Conservation (phyloP, 2,329 filamentous ascomycete species). For the Lachnellula occidentalis region DNA sequence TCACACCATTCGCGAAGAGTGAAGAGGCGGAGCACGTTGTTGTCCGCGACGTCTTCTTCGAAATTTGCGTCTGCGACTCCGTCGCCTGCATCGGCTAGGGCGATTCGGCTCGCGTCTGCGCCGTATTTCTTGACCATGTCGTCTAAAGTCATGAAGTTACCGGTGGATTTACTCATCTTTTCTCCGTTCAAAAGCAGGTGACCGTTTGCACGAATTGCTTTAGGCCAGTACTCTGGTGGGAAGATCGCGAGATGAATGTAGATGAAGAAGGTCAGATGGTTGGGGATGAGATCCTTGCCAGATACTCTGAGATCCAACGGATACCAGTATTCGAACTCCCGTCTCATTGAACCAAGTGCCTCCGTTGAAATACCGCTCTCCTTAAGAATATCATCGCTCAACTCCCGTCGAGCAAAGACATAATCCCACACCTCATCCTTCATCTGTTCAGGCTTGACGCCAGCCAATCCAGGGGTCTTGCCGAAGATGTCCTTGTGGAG, state of each 20-base stretch:
- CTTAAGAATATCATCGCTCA: constrained; percentile 57
- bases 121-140: constrained; percentile 89
- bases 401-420: constrained; percentile 72
- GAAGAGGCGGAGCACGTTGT: constrained; percentile 79
- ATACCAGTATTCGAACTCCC: constrained; percentile 97
- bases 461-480: constrained; percentile 58
- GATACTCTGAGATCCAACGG: constrained; percentile 82
- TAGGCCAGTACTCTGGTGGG: constrained; percentile 82
- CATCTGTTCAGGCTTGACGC: constrained; percentile 79
- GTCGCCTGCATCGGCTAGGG: constrained; percentile 90
- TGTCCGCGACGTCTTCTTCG: constrained; percentile 90
- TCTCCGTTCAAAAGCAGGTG: constrained; percentile 92
- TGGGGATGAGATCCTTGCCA: constrained; percentile 89
- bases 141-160: constrained; percentile 90
- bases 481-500: constrained; percentile 87
- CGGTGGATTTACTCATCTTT: constrained; percentile 98
- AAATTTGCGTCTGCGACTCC: constrained; percentile 96
- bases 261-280: constrained; percentile 92
- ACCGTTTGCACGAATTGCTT: constrained; percentile 80
- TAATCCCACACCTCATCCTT: constrained; percentile 96
- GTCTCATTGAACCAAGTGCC: constrained; percentile 71
- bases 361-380: constrained; percentile 68
- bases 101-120: constrained; percentile 85
- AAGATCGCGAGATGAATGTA: constrained; percentile 93
- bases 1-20: constrained; percentile 87